Evolutionary conservation across 257 asterid species (phyloP).

Genomic region (Knoxia roxburghii): DNA sequence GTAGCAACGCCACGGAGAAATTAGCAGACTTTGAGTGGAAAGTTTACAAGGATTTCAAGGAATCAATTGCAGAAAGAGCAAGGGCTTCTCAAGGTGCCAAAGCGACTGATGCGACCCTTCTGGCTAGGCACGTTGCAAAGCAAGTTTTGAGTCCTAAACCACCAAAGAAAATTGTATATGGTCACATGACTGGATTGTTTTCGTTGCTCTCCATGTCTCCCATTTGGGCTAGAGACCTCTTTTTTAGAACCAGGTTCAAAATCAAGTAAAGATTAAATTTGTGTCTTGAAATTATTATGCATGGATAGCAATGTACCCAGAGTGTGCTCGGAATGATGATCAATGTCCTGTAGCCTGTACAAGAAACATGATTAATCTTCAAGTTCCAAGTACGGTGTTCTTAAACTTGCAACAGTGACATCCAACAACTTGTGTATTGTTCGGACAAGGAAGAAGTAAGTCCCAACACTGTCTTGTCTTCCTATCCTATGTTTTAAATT

Average conservation of each 20-base stretch:
- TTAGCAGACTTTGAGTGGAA: constrained; percentile 54
- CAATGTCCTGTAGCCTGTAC: background rate
- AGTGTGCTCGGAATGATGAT: background rate
- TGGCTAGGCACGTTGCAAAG: constrained; percentile 54
- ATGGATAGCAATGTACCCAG: background rate
- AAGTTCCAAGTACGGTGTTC: constrained; percentile 7
- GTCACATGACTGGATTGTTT: constrained; percentile 60
- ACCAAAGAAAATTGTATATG: constrained; percentile 45
- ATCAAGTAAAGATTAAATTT: constrained; percentile 20
- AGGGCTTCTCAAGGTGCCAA: constrained; percentile 62
- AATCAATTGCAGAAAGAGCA: constrained; percentile 50
- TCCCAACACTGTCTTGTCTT: background rate
- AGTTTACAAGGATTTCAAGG: constrained; percentile 42
- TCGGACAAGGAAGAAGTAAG: background rate
- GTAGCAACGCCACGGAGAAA: constrained; percentile 27
- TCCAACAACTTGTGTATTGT: constrained; percentile 8
- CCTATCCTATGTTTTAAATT: background rate
- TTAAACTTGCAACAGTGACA: constrained; percentile 11
- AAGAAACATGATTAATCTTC: background rate
- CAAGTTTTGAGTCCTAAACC: constrained; percentile 46
- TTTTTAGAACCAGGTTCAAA: constrained; percentile 39
- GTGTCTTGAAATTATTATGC: background rate
- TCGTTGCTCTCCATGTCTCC: constrained; percentile 51
- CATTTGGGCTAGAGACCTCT: constrained; percentile 57
- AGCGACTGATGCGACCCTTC: constrained; percentile 43